A percentile compares a stretch with the other conserved stretches of the same genome.
Evolutionary conservation across 768 basidiomycete genomes (phyloP).

Genomic region (Panellus pusillus): DNA sequence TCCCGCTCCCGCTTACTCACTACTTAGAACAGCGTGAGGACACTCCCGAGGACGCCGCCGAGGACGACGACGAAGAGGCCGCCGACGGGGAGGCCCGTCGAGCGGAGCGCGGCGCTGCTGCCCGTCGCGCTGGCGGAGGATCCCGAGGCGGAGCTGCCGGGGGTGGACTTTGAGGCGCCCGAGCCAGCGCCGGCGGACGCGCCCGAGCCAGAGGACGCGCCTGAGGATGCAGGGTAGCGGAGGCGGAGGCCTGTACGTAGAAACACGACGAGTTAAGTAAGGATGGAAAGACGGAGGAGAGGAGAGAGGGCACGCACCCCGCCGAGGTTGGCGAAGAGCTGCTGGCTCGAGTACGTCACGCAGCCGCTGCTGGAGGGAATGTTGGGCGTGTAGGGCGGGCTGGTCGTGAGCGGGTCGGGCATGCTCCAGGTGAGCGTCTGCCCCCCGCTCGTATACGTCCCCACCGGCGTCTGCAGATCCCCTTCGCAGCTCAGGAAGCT

Average conservation of each 20-base stretch:
- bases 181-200: too few relatives aligned
- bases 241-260: too few relatives aligned
- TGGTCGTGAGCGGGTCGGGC: slow-evolving; percentile 47
- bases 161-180: too few relatives aligned
- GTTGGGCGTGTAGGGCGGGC: slow-evolving; percentile 43
- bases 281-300: background rate
- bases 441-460: slow-evolving; percentile 41
- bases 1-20: too few relatives aligned
- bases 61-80: slow-evolving; percentile 1
- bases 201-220: too few relatives aligned
- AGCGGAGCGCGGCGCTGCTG: slow-evolving; percentile 1
- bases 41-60: background rate
- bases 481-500: slow-evolving; percentile 48
- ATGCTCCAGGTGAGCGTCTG: slow-evolving; percentile 43
- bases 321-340: slow-evolving; percentile 33
- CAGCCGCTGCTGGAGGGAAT: slow-evolving; percentile 47
- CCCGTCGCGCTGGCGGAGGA: slow-evolving; percentile 1
- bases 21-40: background rate
- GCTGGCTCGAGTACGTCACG: slow-evolving; percentile 33
- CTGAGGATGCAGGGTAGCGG: too few relatives aligned
- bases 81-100: slow-evolving; percentile 1
- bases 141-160: too few relatives aligned
- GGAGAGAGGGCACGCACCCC: slow-evolving; percentile 15
- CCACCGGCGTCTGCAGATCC: slow-evolving; percentile 45
- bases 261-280: too few relatives aligned